phyloP scores from a whole-genome alignment of 2,329 filamentous ascomycete species.

The Aspergillus pseudoglaucus region DNA sequence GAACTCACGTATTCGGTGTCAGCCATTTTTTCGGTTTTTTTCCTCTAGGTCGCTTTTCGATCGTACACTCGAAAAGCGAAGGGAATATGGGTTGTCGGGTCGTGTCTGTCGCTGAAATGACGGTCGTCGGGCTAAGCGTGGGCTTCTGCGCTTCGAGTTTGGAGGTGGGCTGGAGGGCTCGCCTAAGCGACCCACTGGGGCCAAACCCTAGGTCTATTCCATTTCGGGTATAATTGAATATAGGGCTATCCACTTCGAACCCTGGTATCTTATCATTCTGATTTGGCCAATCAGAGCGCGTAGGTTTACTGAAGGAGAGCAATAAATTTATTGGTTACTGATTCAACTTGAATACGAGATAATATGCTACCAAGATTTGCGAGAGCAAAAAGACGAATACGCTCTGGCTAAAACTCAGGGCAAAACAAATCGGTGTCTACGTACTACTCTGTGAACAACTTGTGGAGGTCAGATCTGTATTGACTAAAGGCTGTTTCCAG shows the following conservation, averaged over 20 bases:
- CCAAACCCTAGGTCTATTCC: conserved; percentile 29
- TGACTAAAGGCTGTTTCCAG: conserved; percentile 28
- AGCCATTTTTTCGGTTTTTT: conserved; percentile 65
- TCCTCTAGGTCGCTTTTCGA: conserved; percentile 40
- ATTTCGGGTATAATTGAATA: background rate
- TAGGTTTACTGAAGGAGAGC: background rate
- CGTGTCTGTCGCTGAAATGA: conserved; percentile 33
- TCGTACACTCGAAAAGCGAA: conserved; percentile 41
- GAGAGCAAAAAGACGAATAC: background rate
- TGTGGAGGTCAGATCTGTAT: conserved; percentile 31
- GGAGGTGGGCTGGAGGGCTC: conserved; percentile 33
- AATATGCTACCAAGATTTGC: too few relatives aligned
- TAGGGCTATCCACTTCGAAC: conserved; percentile 5
- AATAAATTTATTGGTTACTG: too few relatives aligned
- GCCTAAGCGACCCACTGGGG: conserved; percentile 39
- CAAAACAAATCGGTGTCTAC: conserved; percentile 3
- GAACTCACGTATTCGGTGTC: conserved; percentile 78
- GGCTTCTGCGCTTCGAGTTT: conserved; percentile 24
- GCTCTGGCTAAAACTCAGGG: background rate
- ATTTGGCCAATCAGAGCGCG: background rate
- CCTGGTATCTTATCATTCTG: background rate
- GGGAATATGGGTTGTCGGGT: conserved; percentile 32
- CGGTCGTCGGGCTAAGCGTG: conserved; percentile 21
- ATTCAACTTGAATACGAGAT: background rate
- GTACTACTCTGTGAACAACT: conserved; percentile 7